Percentiles rank a stretch among this genome's conserved stretches.
phyloP scores from a whole-genome alignment of 2,329 filamentous ascomycete species.

The Calonectria montana region DNA sequence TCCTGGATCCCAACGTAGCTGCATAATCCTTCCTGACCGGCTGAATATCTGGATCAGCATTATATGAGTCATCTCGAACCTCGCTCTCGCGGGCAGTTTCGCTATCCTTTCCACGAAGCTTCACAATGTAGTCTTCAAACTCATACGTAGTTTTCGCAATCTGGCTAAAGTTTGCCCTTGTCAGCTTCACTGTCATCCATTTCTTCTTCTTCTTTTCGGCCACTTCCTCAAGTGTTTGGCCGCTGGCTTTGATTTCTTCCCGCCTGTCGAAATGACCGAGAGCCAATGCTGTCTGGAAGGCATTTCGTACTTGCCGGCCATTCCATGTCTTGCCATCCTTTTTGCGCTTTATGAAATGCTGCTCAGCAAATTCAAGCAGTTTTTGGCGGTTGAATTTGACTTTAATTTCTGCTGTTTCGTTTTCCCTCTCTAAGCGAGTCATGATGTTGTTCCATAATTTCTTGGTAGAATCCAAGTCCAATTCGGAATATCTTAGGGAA shows the following conservation, averaged over 20 bases:
- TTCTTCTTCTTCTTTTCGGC: background rate
- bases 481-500: background rate
- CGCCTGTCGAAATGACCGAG: conserved; percentile 8
- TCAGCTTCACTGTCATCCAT: background rate
- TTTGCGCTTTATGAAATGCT: background rate
- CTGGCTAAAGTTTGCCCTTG: background rate
- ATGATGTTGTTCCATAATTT: conserved; percentile 3
- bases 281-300: conserved; percentile 18
- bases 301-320: conserved; percentile 22
- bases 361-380: conserved; percentile 3
- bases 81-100: background rate
- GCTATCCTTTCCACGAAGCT: background rate
- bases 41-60: background rate
- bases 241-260: background rate
- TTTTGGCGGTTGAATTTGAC: conserved; percentile 7
- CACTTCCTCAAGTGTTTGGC: background rate
- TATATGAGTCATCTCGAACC: background rate
- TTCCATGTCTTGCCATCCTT: conserved; percentile 12
- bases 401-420: background rate
- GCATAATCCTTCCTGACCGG: background rate
- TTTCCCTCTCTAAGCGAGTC: background rate
- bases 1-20: background rate
- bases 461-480: background rate
- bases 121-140: background rate
- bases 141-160: background rate